Conservation (phyloP, 83 land plant genomes). For the Picea abies region DNA sequence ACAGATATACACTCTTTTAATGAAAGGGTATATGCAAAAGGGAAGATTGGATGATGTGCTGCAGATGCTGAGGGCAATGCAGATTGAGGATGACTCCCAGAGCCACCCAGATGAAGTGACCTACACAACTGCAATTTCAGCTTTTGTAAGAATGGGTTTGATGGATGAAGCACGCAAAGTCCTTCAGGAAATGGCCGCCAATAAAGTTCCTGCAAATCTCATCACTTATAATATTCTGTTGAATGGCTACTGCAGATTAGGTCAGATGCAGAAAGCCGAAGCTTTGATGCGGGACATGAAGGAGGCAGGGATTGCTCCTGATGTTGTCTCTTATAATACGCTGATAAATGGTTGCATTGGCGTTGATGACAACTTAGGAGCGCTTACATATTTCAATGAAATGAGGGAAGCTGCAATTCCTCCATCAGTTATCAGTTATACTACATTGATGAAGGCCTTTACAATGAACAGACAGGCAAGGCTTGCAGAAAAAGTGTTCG, state of each 20-base stretch:
- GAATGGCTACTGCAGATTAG: conserved; percentile 78
- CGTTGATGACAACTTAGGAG: conserved; percentile 80
- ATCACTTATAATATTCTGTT: conserved; percentile 89
- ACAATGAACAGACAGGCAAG: conserved; percentile 75
- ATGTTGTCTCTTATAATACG: conserved; percentile 91
- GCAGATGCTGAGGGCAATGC: conserved; percentile 78
- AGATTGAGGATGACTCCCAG: conserved; percentile 41
- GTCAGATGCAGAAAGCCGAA: conserved; percentile 64
- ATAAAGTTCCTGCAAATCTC: conserved; percentile 76
- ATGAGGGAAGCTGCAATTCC: conserved; percentile 85
- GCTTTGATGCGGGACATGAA: conserved; percentile 75
- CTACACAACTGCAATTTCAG: conserved; percentile 85
- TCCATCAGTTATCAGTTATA: conserved; percentile 88
- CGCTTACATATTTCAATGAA: conserved; percentile 71
- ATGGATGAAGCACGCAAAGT: conserved; percentile 81
- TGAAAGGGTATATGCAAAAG: conserved; percentile 90
- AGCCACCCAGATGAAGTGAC: conserved; percentile 85
- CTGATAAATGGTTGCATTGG: conserved; percentile 86
- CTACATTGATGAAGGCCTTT: conserved; percentile 96
- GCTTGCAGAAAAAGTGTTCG: conserved; percentile 78
- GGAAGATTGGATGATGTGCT: conserved; percentile 72
- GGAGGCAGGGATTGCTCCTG: conserved; percentile 56
- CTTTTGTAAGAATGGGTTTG: conserved; percentile 68
- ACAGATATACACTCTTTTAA: conserved; percentile 82
- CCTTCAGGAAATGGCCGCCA: conserved; percentile 74